Evolutionary conservation across 2,329 filamentous ascomycete genomes (phyloP).

Genomic region (Sarocladium strictum): DNA sequence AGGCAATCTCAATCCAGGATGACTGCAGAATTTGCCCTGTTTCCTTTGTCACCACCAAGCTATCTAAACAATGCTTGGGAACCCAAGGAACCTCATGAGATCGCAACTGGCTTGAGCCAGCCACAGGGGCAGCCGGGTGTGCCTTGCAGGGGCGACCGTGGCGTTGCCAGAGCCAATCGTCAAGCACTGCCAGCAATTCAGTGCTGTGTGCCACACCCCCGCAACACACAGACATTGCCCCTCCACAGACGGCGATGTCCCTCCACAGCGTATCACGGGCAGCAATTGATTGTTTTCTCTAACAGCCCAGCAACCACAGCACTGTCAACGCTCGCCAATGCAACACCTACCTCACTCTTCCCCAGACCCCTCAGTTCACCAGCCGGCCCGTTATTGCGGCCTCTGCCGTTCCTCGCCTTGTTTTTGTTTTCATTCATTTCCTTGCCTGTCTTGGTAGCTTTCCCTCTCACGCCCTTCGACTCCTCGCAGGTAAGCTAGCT

Average conservation of each 20-base stretch:
- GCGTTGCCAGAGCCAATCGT: not conserved
- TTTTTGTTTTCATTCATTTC: not conserved
- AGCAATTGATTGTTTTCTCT: slow-evolving; percentile 6
- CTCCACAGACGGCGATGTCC: not conserved
- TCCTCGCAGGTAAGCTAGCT: not conserved
- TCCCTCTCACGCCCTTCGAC: not conserved
- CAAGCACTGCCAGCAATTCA: too few relatives aligned
- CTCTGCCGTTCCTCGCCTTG: not conserved
- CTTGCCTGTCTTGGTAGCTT: not conserved
- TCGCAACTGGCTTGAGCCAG: too few relatives aligned
- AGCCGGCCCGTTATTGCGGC: slow-evolving; percentile 4
- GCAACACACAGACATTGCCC: not conserved
- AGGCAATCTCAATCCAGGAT: too few relatives aligned
- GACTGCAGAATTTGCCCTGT: too few relatives aligned
- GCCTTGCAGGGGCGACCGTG: not conserved
- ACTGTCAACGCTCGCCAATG: not conserved
- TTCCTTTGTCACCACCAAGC: too few relatives aligned
- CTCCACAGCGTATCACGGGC: not conserved
- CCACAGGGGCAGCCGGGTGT: not conserved
- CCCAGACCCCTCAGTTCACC: not conserved
- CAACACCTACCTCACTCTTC: not conserved
- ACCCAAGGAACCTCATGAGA: too few relatives aligned
- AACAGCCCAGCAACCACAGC: slow-evolving; percentile 3
- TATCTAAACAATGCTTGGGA: too few relatives aligned
- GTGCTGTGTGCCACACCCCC: not conserved